These are phyloP conservation scores for Tilletia caries DNA, from an alignment of 1,284 basidiomycete species.

Conservation along the genomic window DNA sequence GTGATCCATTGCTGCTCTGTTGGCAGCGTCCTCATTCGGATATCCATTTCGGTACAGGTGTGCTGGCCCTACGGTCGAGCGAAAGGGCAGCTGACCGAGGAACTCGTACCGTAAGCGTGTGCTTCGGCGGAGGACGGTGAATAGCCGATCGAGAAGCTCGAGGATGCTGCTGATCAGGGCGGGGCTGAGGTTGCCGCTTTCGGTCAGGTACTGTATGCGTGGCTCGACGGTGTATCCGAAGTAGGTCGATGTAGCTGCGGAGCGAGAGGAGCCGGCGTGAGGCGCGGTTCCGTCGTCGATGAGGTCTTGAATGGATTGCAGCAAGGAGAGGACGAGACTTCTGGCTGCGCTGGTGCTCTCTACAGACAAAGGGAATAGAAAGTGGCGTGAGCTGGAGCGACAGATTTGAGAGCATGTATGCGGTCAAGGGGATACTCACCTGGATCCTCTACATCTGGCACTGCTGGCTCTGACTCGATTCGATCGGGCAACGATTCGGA, in stretches of 20 bases:
- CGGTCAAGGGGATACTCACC: background rate
- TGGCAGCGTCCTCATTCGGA: no score
- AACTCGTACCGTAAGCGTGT: slow-evolving; percentile 74
- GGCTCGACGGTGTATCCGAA: slow-evolving; percentile 65
- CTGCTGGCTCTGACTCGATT: background rate
- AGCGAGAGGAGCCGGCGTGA: background rate
- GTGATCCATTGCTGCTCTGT: slow-evolving; percentile 45
- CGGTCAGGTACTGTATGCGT: slow-evolving; percentile 53
- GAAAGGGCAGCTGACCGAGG: background rate
- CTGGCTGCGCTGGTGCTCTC: background rate
- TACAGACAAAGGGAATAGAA: no score
- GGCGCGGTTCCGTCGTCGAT: background rate
- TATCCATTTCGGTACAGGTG: no score
- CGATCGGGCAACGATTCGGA: background rate
- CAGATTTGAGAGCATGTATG: no score
- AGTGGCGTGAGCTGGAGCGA: no score
- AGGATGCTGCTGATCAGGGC: slow-evolving; percentile 65
- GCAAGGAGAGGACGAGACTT: background rate
- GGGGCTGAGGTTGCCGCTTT: background rate
- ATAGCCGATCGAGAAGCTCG: slow-evolving; percentile 62
- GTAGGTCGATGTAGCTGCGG: slow-evolving; percentile 65
- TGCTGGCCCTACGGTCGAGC: background rate
- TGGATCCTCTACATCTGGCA: background rate
- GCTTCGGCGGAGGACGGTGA: slow-evolving; percentile 69
- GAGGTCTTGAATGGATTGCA: background rate